phyloP scores from a whole-genome alignment of 371 early-diverging fungal species.

The Mucor circinelloides region DNA sequence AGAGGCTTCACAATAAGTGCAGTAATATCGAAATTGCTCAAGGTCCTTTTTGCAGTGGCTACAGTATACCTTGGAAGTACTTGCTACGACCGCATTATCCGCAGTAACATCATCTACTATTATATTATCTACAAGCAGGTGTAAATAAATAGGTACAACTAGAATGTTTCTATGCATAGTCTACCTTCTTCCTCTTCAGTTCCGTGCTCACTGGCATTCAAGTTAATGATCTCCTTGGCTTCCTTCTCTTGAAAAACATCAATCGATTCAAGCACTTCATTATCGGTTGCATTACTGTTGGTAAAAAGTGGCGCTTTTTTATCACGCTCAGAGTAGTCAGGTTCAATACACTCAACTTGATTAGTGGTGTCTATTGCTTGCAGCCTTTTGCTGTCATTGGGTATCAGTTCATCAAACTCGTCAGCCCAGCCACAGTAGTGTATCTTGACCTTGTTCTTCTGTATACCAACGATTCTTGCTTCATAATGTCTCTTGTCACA shows the following conservation, averaged over 20 bases:
- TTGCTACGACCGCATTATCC: background rate
- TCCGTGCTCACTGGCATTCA: background rate
- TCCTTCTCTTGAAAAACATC: too few species aligned
- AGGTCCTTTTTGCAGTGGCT: constrained; percentile 63
- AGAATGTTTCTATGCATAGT: too few species aligned
- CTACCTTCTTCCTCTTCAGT: constrained; percentile 17
- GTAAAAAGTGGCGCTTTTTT: constrained; percentile 38
- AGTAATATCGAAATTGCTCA: constrained; percentile 75
- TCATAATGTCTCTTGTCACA: constrained; percentile 57
- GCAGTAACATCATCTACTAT: background rate
- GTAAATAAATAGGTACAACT: too few species aligned
- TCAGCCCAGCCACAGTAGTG: constrained; percentile 66
- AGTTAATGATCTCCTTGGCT: too few species aligned
- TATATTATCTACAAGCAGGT: too few species aligned
- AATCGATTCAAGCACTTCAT: too few species aligned
- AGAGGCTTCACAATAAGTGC: constrained; percentile 81
- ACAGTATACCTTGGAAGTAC: constrained; percentile 63
- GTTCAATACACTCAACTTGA: constrained; percentile 41
- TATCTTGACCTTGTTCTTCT: constrained; percentile 52
- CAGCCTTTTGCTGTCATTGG: constrained; percentile 56
- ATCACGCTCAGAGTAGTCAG: constrained; percentile 51
- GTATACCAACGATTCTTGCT: constrained; percentile 51
- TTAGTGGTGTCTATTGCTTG: constrained; percentile 46
- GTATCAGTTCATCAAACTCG: constrained; percentile 63
- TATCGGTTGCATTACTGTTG: background rate